phyloP scores from a whole-genome alignment of 208 protist genomes.

The Leishmania major region DNA sequence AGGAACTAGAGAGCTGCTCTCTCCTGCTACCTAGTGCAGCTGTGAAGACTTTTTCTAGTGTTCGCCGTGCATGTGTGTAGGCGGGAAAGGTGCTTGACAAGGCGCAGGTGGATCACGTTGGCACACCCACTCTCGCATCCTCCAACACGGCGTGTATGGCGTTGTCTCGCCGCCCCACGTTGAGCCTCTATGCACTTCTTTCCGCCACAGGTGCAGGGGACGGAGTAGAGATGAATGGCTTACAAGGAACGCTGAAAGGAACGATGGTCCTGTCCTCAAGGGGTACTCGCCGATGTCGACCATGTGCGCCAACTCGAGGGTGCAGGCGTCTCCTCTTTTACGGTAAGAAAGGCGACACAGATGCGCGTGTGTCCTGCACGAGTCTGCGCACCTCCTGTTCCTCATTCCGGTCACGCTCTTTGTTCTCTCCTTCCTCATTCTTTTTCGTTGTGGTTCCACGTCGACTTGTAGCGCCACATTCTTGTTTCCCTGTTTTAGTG shows the following conservation, averaged over 20 bases:
- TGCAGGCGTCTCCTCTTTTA: neutral
- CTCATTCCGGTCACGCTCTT: neutral
- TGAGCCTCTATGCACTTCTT: neutral
- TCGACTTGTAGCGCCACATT: neutral
- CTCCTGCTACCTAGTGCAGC: neutral
- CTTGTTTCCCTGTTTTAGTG: neutral
- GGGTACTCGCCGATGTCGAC: neutral
- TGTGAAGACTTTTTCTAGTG: slow-evolving; percentile 16
- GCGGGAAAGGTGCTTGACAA: neutral
- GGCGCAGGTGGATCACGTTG: neutral
- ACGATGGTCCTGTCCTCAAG: neutral
- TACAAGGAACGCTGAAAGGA: neutral
- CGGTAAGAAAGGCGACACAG: neutral
- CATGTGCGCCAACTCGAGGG: neutral
- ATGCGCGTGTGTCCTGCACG: neutral
- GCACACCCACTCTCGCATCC: neutral
- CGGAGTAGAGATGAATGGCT: neutral
- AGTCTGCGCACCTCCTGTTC: neutral
- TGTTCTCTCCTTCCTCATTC: slow-evolving; percentile 1
- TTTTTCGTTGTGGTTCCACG: slow-evolving; percentile 1
- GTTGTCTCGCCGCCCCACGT: neutral
- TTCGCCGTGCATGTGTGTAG: neutral
- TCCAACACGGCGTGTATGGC: neutral
- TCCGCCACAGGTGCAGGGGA: neutral
- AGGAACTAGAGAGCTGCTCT: neutral